Conservation (phyloP, 2,329 filamentous ascomycete species). For the Pseudocercospora macadamiae region DNA sequence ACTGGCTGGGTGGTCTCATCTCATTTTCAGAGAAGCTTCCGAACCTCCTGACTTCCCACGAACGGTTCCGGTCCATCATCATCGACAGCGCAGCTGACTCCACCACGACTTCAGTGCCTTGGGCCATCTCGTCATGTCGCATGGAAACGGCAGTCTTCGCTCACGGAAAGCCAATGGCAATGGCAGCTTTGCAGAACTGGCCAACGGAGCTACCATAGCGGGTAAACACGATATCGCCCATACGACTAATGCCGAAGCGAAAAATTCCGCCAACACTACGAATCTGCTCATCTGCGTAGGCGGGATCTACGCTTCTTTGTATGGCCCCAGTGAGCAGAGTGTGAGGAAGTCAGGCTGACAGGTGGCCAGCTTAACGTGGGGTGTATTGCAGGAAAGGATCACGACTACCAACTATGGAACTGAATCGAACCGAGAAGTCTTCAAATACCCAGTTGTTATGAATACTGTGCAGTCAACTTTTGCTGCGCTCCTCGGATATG, state of each 20-base stretch:
- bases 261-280: conserved; percentile 40
- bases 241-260: conserved; percentile 20
- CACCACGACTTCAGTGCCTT: no score
- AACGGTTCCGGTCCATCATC: no score
- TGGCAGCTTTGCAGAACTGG: conserved; percentile 25
- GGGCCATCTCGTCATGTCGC: no score
- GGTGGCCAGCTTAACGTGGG: conserved; percentile 76
- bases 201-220: conserved; percentile 26
- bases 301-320: conserved; percentile 98
- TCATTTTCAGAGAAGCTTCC: no score
- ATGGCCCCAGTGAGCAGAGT: conserved; percentile 34
- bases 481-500: conserved; percentile 76
- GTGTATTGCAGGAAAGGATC: conserved; percentile 93
- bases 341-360: conserved; percentile 2
- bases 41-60: no score
- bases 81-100: background rate
- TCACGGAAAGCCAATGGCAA: conserved; percentile 32
- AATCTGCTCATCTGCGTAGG: conserved; percentile 86
- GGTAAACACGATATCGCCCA: conserved; percentile 33
- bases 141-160: conserved; percentile 32
- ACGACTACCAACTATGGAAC: conserved; percentile 87
- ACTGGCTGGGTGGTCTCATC: no score
- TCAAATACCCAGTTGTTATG: conserved; percentile 91
- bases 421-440: conserved; percentile 65
- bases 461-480: conserved; percentile 95